Evolutionary conservation across 345 rosid species (phyloP).

Genomic region (Combretum micranthum): DNA sequence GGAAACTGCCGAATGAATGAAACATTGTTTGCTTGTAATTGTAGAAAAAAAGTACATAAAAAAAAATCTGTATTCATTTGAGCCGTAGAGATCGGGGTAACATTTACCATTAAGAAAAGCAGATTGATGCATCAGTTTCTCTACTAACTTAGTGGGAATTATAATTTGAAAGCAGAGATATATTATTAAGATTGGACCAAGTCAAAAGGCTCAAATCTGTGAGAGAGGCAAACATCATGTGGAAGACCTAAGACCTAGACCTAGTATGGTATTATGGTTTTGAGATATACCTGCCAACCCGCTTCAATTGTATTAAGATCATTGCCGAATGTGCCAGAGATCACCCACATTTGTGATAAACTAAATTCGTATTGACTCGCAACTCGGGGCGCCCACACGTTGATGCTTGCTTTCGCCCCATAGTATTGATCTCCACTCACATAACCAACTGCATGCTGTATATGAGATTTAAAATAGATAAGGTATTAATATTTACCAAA

Average conservation of each 20-base stretch:
- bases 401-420: slow-evolving; percentile 95
- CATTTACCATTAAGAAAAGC: background rate
- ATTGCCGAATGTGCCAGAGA: slow-evolving; percentile 83
- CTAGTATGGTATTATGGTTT: background rate
- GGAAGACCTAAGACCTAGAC: too few species aligned
- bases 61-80: too few species aligned
- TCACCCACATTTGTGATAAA: slow-evolving; percentile 94
- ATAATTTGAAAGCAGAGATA: background rate
- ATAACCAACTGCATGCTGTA: slow-evolving; percentile 97
- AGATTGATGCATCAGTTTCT: background rate
- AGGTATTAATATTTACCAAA: background rate
- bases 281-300: slow-evolving; percentile 82
- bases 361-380: slow-evolving; percentile 79
- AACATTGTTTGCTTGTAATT: too few species aligned
- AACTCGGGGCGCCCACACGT: slow-evolving; percentile 90
- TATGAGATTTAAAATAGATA: background rate
- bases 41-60: too few species aligned
- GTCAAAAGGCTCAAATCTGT: background rate
- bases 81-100: too few species aligned
- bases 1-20: too few species aligned
- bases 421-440: slow-evolving; percentile 81
- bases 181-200: background rate
- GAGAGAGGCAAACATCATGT: background rate
- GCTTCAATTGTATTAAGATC: slow-evolving; percentile 99
- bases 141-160: background rate